Percentiles rank a stretch among this genome's conserved stretches.
Evolutionary conservation across 2,329 filamentous ascomycete species (phyloP).

Genomic region (Byssochlamys sp.): DNA sequence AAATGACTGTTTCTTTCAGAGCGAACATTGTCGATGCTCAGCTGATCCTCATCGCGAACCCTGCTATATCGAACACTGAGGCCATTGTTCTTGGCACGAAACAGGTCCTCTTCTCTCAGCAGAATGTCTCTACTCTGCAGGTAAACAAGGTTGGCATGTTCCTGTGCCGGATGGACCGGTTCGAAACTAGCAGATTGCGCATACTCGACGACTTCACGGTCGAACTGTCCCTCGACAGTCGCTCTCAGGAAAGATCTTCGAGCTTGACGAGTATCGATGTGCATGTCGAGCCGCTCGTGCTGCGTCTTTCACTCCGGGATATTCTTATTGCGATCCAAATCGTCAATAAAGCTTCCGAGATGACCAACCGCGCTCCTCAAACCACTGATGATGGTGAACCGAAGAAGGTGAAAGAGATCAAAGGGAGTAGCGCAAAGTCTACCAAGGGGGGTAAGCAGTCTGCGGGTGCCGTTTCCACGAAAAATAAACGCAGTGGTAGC

Average conservation of each 20-base stretch:
- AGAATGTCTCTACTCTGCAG: conserved; percentile 87
- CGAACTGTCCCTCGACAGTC: conserved; percentile 74
- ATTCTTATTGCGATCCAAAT: conserved; percentile 92
- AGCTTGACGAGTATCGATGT: conserved; percentile 69
- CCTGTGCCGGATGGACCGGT: conserved; percentile 93
- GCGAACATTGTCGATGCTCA: conserved; percentile 94
- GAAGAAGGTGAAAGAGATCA: conserved; percentile 40
- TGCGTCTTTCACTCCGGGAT: conserved; percentile 83
- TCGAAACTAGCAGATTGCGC: conserved; percentile 77
- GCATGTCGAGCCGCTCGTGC: conserved; percentile 80
- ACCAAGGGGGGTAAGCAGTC: conserved; percentile 40
- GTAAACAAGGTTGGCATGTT: conserved; percentile 96
- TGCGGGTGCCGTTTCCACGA: conserved; percentile 35
- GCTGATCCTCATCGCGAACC: conserved; percentile 91
- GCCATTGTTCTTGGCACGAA: conserved; percentile 92
- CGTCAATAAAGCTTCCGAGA: conserved; percentile 76
- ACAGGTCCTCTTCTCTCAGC: conserved; percentile 82
- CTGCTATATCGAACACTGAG: conserved; percentile 78
- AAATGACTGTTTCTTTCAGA: conserved; percentile 73
- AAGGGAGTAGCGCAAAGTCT: conserved; percentile 24
- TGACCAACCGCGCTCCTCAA: conserved; percentile 50
- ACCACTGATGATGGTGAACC: conserved; percentile 45
- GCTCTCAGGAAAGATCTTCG: conserved; percentile 49
- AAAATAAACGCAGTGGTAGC: conserved; percentile 38
- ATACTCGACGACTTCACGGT: conserved; percentile 96